Evolutionary conservation across 306 rosid species (phyloP).

Genomic region (Cucumis sativus): Cucumber_9930_V3 NC_026659.2:2423501-2424000

Average conservation of each 20-base stretch:
- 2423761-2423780: background rate
- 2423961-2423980: background rate
- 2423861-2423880: background rate
- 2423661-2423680: too few relatives aligned
- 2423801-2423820: background rate
- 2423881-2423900: background rate
- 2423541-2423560: too few relatives aligned
- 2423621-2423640: too few relatives aligned
- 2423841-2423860: background rate
- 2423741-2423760: background rate
- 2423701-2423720: background rate
- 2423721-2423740: background rate
- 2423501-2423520: too few relatives aligned
- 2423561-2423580: too few relatives aligned
- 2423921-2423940: background rate
- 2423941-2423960: background rate
- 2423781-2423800: background rate
- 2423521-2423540: too few relatives aligned
- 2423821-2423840: background rate
- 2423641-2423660: too few relatives aligned
- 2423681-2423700: background rate
- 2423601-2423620: too few relatives aligned
- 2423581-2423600: too few relatives aligned
- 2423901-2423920: background rate
- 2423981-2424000: background rate